Evolutionary conservation across 805 yeast genomes (phyloP).

Genomic region (Starmerella tilneyi): DNA sequence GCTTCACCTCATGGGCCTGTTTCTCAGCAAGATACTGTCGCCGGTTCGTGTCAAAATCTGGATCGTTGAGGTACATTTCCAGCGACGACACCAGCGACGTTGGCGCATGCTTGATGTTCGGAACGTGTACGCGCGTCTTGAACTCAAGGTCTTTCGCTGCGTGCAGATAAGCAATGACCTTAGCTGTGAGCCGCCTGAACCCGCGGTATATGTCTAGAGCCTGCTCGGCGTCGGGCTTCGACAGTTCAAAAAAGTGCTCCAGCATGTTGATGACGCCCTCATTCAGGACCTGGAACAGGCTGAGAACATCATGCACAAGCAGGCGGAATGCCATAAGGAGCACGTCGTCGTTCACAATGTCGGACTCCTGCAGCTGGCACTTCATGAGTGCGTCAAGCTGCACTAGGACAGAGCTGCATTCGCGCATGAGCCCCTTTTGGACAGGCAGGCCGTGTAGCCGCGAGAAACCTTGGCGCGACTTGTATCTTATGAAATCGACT

Average conservation of each 20-base stretch:
- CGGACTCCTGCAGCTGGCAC: conserved; percentile 68
- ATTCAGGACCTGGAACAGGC: conserved; percentile 78
- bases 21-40: conserved; percentile 66
- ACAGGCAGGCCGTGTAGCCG: conserved; percentile 55
- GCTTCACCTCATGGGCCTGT: conserved; percentile 32
- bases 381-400: conserved; percentile 68
- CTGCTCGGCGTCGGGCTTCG: conserved; percentile 72
- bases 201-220: conserved; percentile 74
- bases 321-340: conserved; percentile 74
- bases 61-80: conserved; percentile 81
- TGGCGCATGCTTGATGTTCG: conserved; percentile 94
- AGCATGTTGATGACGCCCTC: conserved; percentile 91
- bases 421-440: conserved; percentile 72
- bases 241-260: conserved; percentile 92
- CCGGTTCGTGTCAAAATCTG: conserved; percentile 70
- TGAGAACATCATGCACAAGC: conserved; percentile 78
- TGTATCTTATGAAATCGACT: conserved; percentile 64
- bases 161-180: conserved; percentile 77
- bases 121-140: conserved; percentile 81
- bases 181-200: conserved; percentile 76
- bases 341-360: conserved; percentile 69
- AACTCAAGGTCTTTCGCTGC: conserved; percentile 82
- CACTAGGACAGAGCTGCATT: conserved; percentile 71
- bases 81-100: conserved; percentile 79
- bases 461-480: conserved; percentile 42